Conservation (phyloP, 176 grass and related monocot genomes). For the Typha latifolia region DNA sequence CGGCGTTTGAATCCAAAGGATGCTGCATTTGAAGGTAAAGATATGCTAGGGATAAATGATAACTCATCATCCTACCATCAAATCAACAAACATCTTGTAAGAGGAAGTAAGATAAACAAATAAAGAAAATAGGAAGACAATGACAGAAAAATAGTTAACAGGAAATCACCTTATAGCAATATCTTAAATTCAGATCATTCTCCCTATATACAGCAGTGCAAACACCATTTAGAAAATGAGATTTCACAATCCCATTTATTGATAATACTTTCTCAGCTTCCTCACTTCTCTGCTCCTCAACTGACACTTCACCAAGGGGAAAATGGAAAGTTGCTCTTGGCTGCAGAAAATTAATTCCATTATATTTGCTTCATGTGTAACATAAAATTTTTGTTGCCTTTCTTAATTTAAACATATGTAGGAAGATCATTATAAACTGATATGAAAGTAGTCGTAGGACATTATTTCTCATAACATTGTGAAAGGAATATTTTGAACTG, state of each 20-base stretch:
- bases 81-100: constrained; percentile 3
- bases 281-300: constrained; percentile 53
- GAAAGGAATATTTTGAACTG: too few relatives aligned
- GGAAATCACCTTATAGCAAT: constrained; percentile 76
- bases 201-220: constrained; percentile 60
- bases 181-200: constrained; percentile 75
- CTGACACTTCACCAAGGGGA: constrained; percentile 76
- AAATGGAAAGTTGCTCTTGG: constrained; percentile 67
- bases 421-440: too few relatives aligned
- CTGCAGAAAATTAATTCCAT: constrained; percentile 35
- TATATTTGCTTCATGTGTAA: constrained; percentile 8
- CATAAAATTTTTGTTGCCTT: too few relatives aligned
- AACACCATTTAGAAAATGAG: constrained; percentile 66
- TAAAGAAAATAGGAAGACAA: background rate
- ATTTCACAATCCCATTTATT: constrained; percentile 54
- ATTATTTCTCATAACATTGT: too few relatives aligned
- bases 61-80: constrained; percentile 64
- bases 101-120: background rate
- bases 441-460: too few relatives aligned
- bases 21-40: constrained; percentile 59
- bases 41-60: constrained; percentile 70
- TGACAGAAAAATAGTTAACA: background rate
- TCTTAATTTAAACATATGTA: too few relatives aligned
- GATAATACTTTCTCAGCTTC: constrained; percentile 46
- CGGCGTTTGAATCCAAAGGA: constrained; percentile 71